phyloP scores from a whole-genome alignment of 1,284 basidiomycete species.

The Fomitopsis palustris region DNA sequence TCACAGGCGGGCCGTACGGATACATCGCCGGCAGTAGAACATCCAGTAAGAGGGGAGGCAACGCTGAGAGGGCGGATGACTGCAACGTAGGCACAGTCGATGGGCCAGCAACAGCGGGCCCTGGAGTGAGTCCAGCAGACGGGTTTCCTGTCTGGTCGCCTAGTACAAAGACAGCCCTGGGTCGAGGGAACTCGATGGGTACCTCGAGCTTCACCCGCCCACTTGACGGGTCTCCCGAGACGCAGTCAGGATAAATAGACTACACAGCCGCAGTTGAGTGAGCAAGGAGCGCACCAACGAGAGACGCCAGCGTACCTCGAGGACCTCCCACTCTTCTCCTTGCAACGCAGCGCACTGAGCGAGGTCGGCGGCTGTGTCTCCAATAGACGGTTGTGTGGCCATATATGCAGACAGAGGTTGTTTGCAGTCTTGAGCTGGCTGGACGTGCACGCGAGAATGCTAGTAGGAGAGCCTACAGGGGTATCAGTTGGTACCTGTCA shows the following conservation, averaged over 20 bases:
- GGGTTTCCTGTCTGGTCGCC: conserved; percentile 9
- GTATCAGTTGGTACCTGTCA: too few relatives aligned
- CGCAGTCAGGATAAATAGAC: conserved; percentile 73
- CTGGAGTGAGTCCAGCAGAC: conserved; percentile 10
- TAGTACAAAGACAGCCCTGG: conserved; percentile 36
- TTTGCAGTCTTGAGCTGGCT: neutral
- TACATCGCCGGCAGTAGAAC: conserved; percentile 55
- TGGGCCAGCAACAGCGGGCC: neutral
- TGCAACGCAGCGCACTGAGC: conserved; percentile 28
- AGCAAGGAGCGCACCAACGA: neutral
- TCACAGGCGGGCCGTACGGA: conserved; percentile 51
- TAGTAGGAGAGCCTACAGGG: neutral
- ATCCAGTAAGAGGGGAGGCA: conserved; percentile 63
- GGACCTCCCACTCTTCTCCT: conserved; percentile 46
- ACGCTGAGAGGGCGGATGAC: conserved; percentile 32
- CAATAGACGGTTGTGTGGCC: neutral
- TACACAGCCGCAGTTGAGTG: conserved; percentile 24
- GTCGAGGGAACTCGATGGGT: conserved; percentile 52
- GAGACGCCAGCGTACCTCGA: conserved; percentile 42
- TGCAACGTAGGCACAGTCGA: neutral
- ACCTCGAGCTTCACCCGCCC: conserved; percentile 53
- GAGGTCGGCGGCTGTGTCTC: neutral
- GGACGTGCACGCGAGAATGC: neutral
- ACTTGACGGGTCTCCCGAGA: conserved; percentile 40
- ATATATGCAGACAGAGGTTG: neutral